Evolutionary conservation across 805 yeast genomes (phyloP).

Genomic region (Ogataea populi-albae): DNA sequence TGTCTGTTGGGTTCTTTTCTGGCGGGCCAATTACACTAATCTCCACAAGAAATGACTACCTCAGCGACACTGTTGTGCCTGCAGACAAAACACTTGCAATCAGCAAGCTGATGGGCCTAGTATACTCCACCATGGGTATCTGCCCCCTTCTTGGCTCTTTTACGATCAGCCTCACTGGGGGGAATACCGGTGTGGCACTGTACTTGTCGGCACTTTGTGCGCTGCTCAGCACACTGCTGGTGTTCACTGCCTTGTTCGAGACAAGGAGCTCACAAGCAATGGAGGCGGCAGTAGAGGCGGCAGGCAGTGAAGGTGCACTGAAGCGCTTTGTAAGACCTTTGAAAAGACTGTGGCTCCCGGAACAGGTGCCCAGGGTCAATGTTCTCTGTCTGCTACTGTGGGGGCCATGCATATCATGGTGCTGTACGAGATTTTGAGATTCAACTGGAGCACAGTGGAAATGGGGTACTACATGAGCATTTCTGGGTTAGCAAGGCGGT

Average conservation of each 20-base stretch:
- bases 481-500: slow-evolving; percentile 47
- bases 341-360: slow-evolving; percentile 1
- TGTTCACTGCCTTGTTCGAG: neutral
- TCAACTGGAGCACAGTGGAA: slow-evolving; percentile 48
- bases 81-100: slow-evolving; percentile 50
- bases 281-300: neutral
- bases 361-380: slow-evolving; percentile 7
- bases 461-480: slow-evolving; percentile 54
- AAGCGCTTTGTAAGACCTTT: neutral
- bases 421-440: slow-evolving; percentile 47
- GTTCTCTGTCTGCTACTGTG: slow-evolving; percentile 40
- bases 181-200: neutral
- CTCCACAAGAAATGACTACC: slow-evolving; percentile 57
- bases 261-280: neutral
- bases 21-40: slow-evolving; percentile 58
- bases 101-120: slow-evolving; percentile 53
- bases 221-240: neutral
- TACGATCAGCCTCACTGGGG: neutral
- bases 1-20: slow-evolving; percentile 43
- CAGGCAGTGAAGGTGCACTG: neutral
- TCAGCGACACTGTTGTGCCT: slow-evolving; percentile 63
- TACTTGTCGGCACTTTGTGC: neutral
- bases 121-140: slow-evolving; percentile 50
- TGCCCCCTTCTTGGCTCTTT: slow-evolving; percentile 42
- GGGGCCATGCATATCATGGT: slow-evolving; percentile 39